Percentiles rank a stretch among this genome's conserved stretches.
phyloP scores from a whole-genome alignment of 306 rosid genomes.

The Oemleria cerasiformis region DNA sequence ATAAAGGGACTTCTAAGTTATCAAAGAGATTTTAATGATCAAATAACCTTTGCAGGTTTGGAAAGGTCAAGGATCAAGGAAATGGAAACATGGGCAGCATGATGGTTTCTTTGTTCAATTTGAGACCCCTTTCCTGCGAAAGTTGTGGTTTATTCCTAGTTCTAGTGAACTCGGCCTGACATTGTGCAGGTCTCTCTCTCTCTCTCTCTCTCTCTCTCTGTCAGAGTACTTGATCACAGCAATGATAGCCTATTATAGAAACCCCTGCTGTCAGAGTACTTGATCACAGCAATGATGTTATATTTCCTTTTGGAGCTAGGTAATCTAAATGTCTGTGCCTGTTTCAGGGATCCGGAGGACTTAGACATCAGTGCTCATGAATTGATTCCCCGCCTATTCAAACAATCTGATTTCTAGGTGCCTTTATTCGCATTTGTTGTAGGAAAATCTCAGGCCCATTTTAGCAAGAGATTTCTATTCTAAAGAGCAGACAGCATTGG shows the following conservation, averaged over 20 bases:
- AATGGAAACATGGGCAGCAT: constrained; percentile 86
- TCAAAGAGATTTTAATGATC: constrained; percentile 12
- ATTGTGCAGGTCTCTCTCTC: constrained; percentile 77
- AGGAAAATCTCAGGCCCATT: constrained; percentile 16
- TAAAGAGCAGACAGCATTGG: constrained; percentile 15
- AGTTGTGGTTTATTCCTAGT: constrained; percentile 86
- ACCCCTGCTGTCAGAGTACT: background rate
- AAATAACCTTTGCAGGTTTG: constrained; percentile 63
- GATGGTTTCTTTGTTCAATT: constrained; percentile 95
- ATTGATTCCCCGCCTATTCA: constrained; percentile 72
- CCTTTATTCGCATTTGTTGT: constrained; percentile 19
- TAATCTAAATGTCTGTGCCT: constrained; percentile 18
- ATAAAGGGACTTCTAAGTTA: background rate
- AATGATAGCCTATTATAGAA: background rate
- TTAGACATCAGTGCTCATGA: constrained; percentile 80
- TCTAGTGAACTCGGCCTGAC: constrained; percentile 78
- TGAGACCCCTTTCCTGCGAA: constrained; percentile 70
- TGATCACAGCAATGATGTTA: background rate
- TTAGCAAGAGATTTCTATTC: constrained; percentile 19
- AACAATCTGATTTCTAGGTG: constrained; percentile 32
- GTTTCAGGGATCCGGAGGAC: constrained; percentile 77
- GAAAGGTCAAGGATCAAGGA: constrained; percentile 97
- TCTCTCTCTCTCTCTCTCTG: constrained; percentile 22
- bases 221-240: background rate
- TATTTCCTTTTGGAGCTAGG: constrained; percentile 1